phyloP scores from a whole-genome alignment of 148 eudicot genomes.

The Rhododendron ferrugineum region DNA sequence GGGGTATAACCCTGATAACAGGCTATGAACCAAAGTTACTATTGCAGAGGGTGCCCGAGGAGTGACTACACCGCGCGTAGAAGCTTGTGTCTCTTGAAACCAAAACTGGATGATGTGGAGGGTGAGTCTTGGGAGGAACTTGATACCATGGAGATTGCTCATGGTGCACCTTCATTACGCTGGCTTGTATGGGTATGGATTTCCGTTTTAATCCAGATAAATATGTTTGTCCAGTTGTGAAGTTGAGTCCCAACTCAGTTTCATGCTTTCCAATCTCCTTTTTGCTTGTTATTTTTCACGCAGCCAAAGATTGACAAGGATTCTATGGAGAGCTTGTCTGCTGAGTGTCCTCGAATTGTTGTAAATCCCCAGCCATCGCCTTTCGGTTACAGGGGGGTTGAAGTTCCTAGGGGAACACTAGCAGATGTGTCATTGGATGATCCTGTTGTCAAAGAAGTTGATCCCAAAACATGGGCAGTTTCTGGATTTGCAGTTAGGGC shows the following conservation, averaged over 20 bases:
- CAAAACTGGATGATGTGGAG: conserved; percentile 49
- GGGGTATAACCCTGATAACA: conserved; percentile 31
- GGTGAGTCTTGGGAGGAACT: conserved; percentile 99
- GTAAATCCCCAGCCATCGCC: conserved; percentile 74
- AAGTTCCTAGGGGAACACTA: conserved; percentile 61
- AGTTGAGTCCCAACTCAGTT: neutral
- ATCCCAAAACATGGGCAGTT: conserved; percentile 70
- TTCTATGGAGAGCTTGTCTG: conserved; percentile 48
- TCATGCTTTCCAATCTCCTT: neutral
- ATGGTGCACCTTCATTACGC: conserved; percentile 62
- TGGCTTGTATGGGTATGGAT: conserved; percentile 96
- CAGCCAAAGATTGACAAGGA: conserved; percentile 78
- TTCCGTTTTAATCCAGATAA: neutral
- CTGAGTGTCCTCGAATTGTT: conserved; percentile 79
- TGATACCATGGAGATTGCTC: conserved; percentile 51
- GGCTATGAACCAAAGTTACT: conserved; percentile 44
- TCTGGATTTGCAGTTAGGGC: conserved; percentile 23
- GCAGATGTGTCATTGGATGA: conserved; percentile 53
- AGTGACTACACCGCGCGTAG: conserved; percentile 65
- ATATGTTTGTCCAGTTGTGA: neutral
- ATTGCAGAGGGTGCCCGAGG: conserved; percentile 88
- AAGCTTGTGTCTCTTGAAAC: conserved; percentile 60
- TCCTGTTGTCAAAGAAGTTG: conserved; percentile 51
- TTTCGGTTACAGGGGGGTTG: conserved; percentile 42
- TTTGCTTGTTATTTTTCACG: neutral